These are phyloP conservation scores for Penicillium paxilli DNA, from an alignment of 495 filamentous ascomycete species.

Conservation along the genomic window DNA sequence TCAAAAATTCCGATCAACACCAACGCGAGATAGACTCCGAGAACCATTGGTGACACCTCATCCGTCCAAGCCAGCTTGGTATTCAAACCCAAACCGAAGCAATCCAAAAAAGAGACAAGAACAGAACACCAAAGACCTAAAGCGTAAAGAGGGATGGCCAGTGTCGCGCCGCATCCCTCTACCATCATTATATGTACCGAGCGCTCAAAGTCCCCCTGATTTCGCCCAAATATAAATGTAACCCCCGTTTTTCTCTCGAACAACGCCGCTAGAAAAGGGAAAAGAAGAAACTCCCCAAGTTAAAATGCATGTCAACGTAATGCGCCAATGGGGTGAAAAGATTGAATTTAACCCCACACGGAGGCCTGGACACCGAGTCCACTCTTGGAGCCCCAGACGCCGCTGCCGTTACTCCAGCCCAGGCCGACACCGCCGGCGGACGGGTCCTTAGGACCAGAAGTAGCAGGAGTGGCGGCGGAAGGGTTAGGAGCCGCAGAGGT, in stretches of 20 bases:
- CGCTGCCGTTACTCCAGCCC: conserved; percentile 72
- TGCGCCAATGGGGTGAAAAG: conserved; percentile 5
- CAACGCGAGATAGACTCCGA: conserved; percentile 3
- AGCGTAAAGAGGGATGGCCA: background rate
- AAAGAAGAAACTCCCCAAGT: background rate
- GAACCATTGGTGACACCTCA: conserved; percentile 3
- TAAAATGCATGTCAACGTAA: conserved; percentile 15
- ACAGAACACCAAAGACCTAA: conserved; percentile 22
- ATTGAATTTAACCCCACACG: conserved; percentile 67
- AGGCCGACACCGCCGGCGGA: conserved; percentile 49
- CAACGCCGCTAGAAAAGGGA: conserved; percentile 15
- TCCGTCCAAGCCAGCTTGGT: conserved; percentile 16
- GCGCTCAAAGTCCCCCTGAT: conserved; percentile 5
- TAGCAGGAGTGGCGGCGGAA: conserved; percentile 32
- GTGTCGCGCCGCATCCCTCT: background rate
- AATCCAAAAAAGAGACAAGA: conserved; percentile 4
- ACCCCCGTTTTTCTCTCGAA: conserved; percentile 10
- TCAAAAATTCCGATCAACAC: background rate
- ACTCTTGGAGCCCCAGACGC: conserved; percentile 74
- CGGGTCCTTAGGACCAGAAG: conserved; percentile 44
- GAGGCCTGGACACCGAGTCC: conserved; percentile 71
- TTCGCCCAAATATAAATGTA: conserved; percentile 9
- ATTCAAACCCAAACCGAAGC: conserved; percentile 8
- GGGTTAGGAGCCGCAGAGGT: conserved; percentile 64
- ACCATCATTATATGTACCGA: conserved; percentile 18